Evolutionary conservation across 1,284 basidiomycete genomes (phyloP).

Genomic region (Moesziomyces sp.): DNA sequence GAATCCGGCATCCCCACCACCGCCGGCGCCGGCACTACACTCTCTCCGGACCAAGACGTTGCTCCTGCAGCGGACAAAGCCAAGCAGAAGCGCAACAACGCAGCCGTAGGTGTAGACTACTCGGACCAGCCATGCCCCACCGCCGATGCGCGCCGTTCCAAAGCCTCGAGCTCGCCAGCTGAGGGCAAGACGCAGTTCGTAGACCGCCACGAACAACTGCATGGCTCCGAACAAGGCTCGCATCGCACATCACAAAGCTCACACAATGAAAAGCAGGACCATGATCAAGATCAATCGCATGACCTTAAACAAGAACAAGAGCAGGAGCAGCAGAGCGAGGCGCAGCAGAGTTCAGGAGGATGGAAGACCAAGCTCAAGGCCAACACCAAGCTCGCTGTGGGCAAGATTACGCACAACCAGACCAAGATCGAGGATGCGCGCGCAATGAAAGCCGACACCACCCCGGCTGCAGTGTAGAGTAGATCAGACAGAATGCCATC

Average conservation of each 20-base stretch:
- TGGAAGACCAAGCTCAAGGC: too few species aligned
- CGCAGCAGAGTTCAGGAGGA: too few species aligned
- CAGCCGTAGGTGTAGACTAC: conserved; percentile 40
- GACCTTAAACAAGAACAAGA: too few species aligned
- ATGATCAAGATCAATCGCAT: too few species aligned
- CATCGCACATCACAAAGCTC: neutral
- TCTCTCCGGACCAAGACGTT: conserved; percentile 38
- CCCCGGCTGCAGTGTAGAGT: too few species aligned
- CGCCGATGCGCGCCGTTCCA: conserved; percentile 9
- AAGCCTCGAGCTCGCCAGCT: conserved; percentile 11
- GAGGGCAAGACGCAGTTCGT: conserved; percentile 15
- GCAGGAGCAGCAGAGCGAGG: too few species aligned
- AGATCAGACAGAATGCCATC: too few species aligned
- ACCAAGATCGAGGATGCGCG: too few species aligned
- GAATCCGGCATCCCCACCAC: conserved; percentile 46
- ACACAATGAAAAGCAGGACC: too few species aligned
- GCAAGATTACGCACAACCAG: too few species aligned
- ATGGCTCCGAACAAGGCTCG: conserved; percentile 1
- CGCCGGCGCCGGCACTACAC: conserved; percentile 43
- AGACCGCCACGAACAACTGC: conserved; percentile 1
- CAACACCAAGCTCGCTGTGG: too few species aligned
- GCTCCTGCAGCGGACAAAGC: conserved; percentile 12
- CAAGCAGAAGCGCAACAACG: conserved; percentile 1
- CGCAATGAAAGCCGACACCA: too few species aligned
- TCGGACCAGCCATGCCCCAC: conserved; percentile 32